Percentiles rank a stretch among this genome's conserved stretches.
phyloP scores from a whole-genome alignment of 2,329 filamentous ascomycete genomes.

The Fusarium incarnatum region DNA sequence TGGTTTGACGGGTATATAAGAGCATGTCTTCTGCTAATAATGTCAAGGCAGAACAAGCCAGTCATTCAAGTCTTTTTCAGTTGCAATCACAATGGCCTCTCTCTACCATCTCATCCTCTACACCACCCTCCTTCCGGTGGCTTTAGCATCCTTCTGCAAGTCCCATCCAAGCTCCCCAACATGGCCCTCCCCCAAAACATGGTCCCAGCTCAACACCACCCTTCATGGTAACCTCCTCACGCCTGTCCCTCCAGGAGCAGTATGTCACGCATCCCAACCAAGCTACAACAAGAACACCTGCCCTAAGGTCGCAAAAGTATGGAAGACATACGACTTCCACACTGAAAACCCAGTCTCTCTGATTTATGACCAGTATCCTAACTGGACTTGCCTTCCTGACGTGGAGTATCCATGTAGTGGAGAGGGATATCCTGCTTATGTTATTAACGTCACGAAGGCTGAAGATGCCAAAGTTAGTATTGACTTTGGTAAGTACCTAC shows the following conservation, averaged over 20 bases:
- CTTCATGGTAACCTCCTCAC: constrained; percentile 57
- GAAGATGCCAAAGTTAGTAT: constrained; percentile 52
- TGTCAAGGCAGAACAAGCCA: too few species aligned
- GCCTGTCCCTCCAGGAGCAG: constrained; percentile 53
- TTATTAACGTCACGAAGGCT: constrained; percentile 51
- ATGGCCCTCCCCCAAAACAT: constrained; percentile 62
- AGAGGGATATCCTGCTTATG: constrained; percentile 52
- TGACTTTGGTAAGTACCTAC: constrained; percentile 56
- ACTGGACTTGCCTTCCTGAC: constrained; percentile 63
- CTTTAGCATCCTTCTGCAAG: constrained; percentile 55
- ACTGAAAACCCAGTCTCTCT: constrained; percentile 48
- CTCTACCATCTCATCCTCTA: background rate
- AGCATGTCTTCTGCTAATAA: background rate
- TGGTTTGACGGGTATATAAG: constrained; percentile 16
- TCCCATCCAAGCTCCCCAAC: constrained; percentile 57
- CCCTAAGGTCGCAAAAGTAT: constrained; percentile 31
- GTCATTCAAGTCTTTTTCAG: background rate
- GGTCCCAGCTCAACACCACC: constrained; percentile 60
- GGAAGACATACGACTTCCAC: constrained; percentile 49
- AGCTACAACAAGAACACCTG: constrained; percentile 50
- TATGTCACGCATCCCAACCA: constrained; percentile 44
- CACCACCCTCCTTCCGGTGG: background rate
- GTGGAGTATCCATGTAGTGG: constrained; percentile 50
- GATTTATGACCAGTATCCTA: constrained; percentile 58
- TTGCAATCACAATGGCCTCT: constrained; percentile 18